A percentile compares a stretch with the other conserved stretches of the same genome.
phyloP scores from a whole-genome alignment of 306 rosid genomes.

The Hippophae gyantsensis region DNA sequence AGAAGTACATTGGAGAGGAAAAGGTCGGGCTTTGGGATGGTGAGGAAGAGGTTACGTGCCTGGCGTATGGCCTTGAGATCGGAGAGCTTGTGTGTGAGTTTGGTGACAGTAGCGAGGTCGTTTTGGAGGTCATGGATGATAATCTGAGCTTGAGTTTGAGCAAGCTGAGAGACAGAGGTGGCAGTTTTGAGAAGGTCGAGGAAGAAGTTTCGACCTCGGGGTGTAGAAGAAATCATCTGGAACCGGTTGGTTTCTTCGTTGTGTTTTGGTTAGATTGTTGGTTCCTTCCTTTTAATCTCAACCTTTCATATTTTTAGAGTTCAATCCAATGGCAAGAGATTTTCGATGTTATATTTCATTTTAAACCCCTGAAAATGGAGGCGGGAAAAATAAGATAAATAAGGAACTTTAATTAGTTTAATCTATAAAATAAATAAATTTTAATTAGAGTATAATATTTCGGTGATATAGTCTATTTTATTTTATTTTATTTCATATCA shows the following conservation, averaged over 20 bases:
- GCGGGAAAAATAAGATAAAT: no score
- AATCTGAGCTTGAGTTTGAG: constrained; percentile 69
- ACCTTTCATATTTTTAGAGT: no score
- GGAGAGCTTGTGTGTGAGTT: constrained; percentile 72
- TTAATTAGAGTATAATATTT: no score
- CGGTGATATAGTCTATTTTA: no score
- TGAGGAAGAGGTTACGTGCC: constrained; percentile 57
- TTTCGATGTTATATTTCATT: no score
- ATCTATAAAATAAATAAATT: no score
- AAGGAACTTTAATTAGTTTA: no score
- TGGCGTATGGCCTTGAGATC: constrained; percentile 53
- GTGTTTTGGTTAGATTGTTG: no score
- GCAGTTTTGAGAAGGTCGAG: constrained; percentile 43
- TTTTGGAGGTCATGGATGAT: constrained; percentile 48
- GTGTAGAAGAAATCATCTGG: constrained; percentile 20
- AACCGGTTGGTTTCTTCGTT: background rate
- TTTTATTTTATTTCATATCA: no score
- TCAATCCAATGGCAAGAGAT: no score
- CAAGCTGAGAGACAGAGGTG: constrained; percentile 37
- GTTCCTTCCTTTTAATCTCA: background rate
- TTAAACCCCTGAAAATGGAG: no score
- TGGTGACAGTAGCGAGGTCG: constrained; percentile 74
- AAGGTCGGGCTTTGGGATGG: constrained; percentile 57
- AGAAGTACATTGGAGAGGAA: constrained; percentile 81
- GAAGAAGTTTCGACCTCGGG: constrained; percentile 38